Evolutionary conservation across 164 flowering plant species (phyloP), one percentile per base, ranked within the genome.

Genomic region (Dillenia suffruticosa): DNA sequence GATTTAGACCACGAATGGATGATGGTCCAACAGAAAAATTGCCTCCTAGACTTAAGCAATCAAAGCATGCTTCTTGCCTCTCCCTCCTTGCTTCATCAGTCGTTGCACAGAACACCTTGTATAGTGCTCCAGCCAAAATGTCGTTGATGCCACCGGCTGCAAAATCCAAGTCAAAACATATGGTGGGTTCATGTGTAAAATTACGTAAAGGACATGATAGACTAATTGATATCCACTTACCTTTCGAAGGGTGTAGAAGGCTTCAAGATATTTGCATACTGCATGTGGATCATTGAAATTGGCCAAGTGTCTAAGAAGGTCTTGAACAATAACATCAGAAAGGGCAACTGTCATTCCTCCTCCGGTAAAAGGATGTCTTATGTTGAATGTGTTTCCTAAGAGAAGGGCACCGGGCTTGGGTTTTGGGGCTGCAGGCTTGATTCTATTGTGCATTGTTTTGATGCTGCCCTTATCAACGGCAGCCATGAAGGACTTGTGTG

Each of bases 261-360:
- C 81, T 72, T 88, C 95, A 44, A 88, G 84, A 71, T 86, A 88
- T 57, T 61, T 81, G 84, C 91, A 86, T 24, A 88, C 80, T 1
- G 83, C 67, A 51, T 92, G 66, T 55, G 96, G 85, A 71, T 92
- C 94, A 68, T 75, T 70, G 16, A 90, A 71, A 72, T 90, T 79
- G 9, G 51, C 61, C 67, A 90, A 77, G 58, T 92, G 96, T 70
- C 68, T 80, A 54, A 92, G 92, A 69, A 92, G 97, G 63, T 90
- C 63, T 44, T 84, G 78, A 12, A 92, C 75, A 14, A 92, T 81
- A 53, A 76, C 87, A 73, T 90, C 98, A 56, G 97, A 84, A 15
- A 92, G 73, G 16, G 96, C 92, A 56, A 89, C 96, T 9, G 96
- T 89, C 96, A 89, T 89, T 65, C 96, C 96, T 51, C 98, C 97